Base-by-base conservation (phyloP, 78 protist genomes). In the Diacronema lutheri region DNA sequence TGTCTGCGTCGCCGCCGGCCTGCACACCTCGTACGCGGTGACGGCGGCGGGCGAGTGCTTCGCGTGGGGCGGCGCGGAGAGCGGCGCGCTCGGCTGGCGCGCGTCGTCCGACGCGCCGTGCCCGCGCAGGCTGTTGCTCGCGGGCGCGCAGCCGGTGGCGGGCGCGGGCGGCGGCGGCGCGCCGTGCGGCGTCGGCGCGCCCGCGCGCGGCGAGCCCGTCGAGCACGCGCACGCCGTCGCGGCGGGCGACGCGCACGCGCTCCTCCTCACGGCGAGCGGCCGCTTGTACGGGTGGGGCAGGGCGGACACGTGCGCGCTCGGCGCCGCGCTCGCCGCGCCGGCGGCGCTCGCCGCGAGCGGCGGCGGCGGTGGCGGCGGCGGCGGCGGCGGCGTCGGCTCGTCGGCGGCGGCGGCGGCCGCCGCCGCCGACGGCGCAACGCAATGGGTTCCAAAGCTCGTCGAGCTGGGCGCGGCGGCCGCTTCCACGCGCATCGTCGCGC, bases 281-380 rank as follows among this genome's bases (percentile, higher is more conserved):
- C 12, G 31, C 19, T 44, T 31, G 25, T 82, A 11, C 35, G 37
- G 57, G 62, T 82, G 86, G 86, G 86, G 86, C n/a, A 0, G 31
- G 25, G 25, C 60, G 23, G 31, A 0, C 6, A 19, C 1, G 38
- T 50, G 73, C 31, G 73, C 60, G 76, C 33, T 55, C n/a, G 62
- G 78, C 37, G 56, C 13, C 20, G 37, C 21, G 14, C n/a, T 5
- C 35, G 33, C 58, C 13, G 58, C 25, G 29, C 37, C 3, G 26
- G 29, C 31, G 1, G 77, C 4, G 26, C 26, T 0, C 41, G 56
- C 79, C 58, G 58, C 12, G 58, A 7, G 50, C 50, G 50, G 16
- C 16, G 50, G 16, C 16, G 50, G 50, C 50, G 50, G 50, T 7
- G 50, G 16, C 16, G 50, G 16, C 50, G 50, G 50, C 50, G 50